Conservation (phyloP, 1,139 yeast genomes). For the Schwanniomyces etchellsii region DNA sequence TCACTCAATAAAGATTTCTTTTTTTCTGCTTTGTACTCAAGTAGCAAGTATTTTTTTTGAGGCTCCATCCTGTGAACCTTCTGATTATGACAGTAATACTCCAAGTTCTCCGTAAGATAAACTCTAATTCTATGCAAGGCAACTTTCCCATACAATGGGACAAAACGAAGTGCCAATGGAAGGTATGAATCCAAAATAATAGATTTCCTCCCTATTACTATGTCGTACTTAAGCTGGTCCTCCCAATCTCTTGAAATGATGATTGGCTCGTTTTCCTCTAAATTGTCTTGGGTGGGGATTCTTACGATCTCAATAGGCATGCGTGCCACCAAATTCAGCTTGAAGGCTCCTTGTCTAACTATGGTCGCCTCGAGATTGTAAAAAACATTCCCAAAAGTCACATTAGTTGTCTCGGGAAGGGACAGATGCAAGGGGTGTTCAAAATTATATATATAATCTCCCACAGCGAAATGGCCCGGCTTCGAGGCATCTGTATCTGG, state of each 20-base stretch:
- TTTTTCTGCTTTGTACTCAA: conserved; percentile 70
- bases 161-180: conserved; percentile 78
- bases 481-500: conserved; percentile 18
- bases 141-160: conserved; percentile 79
- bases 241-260: conserved; percentile 92
- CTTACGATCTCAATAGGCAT: conserved; percentile 66
- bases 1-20: conserved; percentile 35
- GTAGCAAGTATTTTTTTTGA: conserved; percentile 64
- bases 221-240: conserved; percentile 82
- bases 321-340: conserved; percentile 62
- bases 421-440: conserved; percentile 84
- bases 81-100: conserved; percentile 78
- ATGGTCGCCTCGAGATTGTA: conserved; percentile 67
- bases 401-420: conserved; percentile 73
- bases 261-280: conserved; percentile 91
- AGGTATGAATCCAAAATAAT: conserved; percentile 76
- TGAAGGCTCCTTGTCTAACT: conserved; percentile 80
- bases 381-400: conserved; percentile 74
- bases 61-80: conserved; percentile 93
- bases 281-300: conserved; percentile 69
- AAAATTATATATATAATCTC: conserved; percentile 87
- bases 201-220: conserved; percentile 82
- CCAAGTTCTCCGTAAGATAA: conserved; percentile 81
- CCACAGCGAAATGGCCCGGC: conserved; percentile 49
- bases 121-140: conserved; percentile 81